Base-by-base conservation (phyloP, 345 rosid species). In the Carallia pectinifolia region DNA sequence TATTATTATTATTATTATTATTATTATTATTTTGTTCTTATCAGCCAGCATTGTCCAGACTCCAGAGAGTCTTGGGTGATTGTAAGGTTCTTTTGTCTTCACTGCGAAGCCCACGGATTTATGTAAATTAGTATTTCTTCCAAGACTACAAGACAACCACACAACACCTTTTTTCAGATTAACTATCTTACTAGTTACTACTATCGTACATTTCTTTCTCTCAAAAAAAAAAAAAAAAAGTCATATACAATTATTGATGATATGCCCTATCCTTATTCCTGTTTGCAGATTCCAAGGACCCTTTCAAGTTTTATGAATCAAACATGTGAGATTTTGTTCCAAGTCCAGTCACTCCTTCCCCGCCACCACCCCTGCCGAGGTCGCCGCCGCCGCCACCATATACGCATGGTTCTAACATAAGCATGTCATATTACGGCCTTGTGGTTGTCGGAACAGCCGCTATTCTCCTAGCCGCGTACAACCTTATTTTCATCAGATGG, bases 401-500 rank as follows among this genome's bases (percentile, higher is more conserved):
- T 13, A 2, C 63, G 2, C 37, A 53, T 0, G 80, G 68, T 40
- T 62, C 79, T 19, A 74, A 71, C 66, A 18, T 82, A 68, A 76
- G 84, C 62, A 84, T 82, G 84, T 70, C 84, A 9, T 87, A 85
- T 52, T 84, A 84, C 18, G 84, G 86, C 64, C 80, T 87, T 0
- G 67, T 61, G 9, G 81, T 81, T 29, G 79, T 76, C 19, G 85
- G 81, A 29, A 54, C 81, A 6, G 80, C 85, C 0, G 87, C 76
- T 4, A 1, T 76, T 8, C 69, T 71, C 4, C 71, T 83, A 1
- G 80, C 76, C 58, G 2, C 71, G 3, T 83, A 81, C 73, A 83
- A 79, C 68, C 64, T 83, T 39, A 53, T 79, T 65, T 53, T 81
- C 64, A 71, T 81, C 79, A 76, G 36, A 71, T 81, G 78, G 69